Conservation (phyloP, 441 rosid species). For the Mallotus repandus region DNA sequence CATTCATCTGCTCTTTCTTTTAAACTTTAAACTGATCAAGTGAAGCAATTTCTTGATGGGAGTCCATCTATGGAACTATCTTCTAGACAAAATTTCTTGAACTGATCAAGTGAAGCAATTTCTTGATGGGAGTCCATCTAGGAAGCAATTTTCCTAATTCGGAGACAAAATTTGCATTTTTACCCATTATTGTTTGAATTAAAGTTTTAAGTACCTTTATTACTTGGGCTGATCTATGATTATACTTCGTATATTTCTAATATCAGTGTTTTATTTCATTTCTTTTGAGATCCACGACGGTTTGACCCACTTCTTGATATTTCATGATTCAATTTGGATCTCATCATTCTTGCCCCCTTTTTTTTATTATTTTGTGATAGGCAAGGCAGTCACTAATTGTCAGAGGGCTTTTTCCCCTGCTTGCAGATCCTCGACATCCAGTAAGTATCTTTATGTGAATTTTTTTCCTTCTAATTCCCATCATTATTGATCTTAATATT, state of each 20-base stretch:
- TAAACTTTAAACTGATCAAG: neutral
- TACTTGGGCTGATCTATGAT: no score
- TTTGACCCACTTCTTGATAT: neutral
- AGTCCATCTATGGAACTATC: no score
- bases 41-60: neutral
- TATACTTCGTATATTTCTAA: no score
- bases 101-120: neutral
- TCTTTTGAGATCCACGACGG: neutral
- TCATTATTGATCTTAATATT: neutral
- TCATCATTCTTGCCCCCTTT: conserved; percentile 15
- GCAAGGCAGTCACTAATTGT: conserved; percentile 90
- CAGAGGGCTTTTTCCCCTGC: conserved; percentile 90
- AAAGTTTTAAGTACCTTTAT: no score
- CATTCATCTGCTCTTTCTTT: neutral
- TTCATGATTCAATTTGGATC: conserved; percentile 4
- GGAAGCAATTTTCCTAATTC: no score
- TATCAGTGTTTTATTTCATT: neutral
- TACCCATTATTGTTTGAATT: no score
- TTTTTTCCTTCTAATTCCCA: neutral
- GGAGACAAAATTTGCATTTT: no score
- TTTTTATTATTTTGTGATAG: conserved; percentile 25
- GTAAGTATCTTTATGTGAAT: conserved; percentile 40
- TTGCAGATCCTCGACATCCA: conserved; percentile 89
- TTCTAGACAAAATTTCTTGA: no score
- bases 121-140: neutral